Percentiles rank a stretch among this genome's conserved stretches.
Evolutionary conservation across 495 filamentous ascomycete genomes (phyloP).

Genomic region (Thermothielavioides terrestris): DNA sequence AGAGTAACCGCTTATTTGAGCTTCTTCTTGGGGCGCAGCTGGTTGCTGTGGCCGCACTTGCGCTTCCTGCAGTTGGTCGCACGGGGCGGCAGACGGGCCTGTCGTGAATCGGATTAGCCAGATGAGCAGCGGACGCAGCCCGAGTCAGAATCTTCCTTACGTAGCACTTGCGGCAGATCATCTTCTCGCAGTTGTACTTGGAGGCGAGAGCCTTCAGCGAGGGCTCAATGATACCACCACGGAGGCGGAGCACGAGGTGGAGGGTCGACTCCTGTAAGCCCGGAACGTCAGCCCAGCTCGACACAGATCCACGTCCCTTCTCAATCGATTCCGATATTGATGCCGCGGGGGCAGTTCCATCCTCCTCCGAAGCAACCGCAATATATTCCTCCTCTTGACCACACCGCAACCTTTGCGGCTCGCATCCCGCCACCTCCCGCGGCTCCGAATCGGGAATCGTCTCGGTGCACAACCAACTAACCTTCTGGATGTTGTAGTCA

Average conservation of each 20-base stretch:
- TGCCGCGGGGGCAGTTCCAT: slow-evolving; percentile 1
- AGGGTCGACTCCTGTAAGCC: slow-evolving; percentile 83
- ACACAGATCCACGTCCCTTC: background rate
- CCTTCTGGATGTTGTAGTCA: slow-evolving; percentile 99
- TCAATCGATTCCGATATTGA: background rate
- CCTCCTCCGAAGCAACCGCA: background rate
- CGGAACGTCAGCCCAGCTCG: slow-evolving; percentile 7
- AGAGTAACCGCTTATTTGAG: slow-evolving; percentile 65
- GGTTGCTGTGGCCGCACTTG: slow-evolving; percentile 99
- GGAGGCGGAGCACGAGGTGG: slow-evolving; percentile 97
- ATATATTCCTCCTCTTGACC: slow-evolving; percentile 4
- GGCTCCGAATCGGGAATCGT: slow-evolving; percentile 4
- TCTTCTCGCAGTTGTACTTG: slow-evolving; percentile 99
- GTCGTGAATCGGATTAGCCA: slow-evolving; percentile 14
- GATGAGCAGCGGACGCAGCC: background rate
- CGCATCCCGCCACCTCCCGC: background rate
- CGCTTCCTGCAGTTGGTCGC: slow-evolving; percentile 99
- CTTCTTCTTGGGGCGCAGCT: slow-evolving; percentile 99
- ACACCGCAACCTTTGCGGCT: background rate
- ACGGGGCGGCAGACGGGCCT: slow-evolving; percentile 94
- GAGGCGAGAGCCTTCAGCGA: slow-evolving; percentile 95
- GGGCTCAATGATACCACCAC: slow-evolving; percentile 99
- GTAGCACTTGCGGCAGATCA: slow-evolving; percentile 99
- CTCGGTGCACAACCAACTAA: slow-evolving; percentile 35
- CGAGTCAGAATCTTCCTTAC: slow-evolving; percentile 1